Evolutionary conservation across 2,329 filamentous ascomycete genomes (phyloP).

Genomic region (Fusarium lateritium): DNA sequence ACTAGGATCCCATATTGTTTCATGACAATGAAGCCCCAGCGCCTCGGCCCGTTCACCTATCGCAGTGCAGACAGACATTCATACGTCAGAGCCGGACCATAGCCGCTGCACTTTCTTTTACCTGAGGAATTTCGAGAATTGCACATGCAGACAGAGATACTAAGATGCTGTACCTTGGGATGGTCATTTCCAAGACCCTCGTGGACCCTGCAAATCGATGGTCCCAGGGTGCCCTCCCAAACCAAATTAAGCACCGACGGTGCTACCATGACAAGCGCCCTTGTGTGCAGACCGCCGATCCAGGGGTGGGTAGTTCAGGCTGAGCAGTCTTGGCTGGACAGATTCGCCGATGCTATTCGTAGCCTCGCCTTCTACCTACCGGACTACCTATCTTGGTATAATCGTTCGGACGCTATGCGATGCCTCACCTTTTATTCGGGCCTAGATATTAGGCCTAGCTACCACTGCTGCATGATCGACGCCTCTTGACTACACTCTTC

Average conservation of each 20-base stretch:
- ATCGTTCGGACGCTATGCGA: slow-evolving; percentile 24
- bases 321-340: slow-evolving; percentile 42
- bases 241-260: slow-evolving; percentile 46
- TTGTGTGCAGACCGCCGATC: slow-evolving; percentile 46
- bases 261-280: slow-evolving; percentile 36
- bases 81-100: slow-evolving; percentile 18
- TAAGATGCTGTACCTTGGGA: slow-evolving; percentile 20
- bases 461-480: slow-evolving; percentile 7
- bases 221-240: slow-evolving; percentile 23
- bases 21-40: slow-evolving; percentile 36
- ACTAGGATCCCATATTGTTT: slow-evolving; percentile 33
- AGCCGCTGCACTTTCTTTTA: slow-evolving; percentile 28
- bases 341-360: slow-evolving; percentile 43
- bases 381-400: slow-evolving; percentile 35
- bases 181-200: slow-evolving; percentile 32
- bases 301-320: slow-evolving; percentile 39
- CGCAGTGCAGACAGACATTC: slow-evolving; percentile 18
- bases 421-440: slow-evolving; percentile 25
- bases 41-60: slow-evolving; percentile 23
- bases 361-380: slow-evolving; percentile 29
- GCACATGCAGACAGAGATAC: slow-evolving; percentile 14
- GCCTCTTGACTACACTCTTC: slow-evolving; percentile 13
- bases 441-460: slow-evolving; percentile 1
- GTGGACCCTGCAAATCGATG: slow-evolving; percentile 46
- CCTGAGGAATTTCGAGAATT: slow-evolving; percentile 15